These are phyloP conservation scores for Puccinia coronata DNA, from an alignment of 1,284 basidiomycete genomes.

Conservation along the genomic window DNA sequence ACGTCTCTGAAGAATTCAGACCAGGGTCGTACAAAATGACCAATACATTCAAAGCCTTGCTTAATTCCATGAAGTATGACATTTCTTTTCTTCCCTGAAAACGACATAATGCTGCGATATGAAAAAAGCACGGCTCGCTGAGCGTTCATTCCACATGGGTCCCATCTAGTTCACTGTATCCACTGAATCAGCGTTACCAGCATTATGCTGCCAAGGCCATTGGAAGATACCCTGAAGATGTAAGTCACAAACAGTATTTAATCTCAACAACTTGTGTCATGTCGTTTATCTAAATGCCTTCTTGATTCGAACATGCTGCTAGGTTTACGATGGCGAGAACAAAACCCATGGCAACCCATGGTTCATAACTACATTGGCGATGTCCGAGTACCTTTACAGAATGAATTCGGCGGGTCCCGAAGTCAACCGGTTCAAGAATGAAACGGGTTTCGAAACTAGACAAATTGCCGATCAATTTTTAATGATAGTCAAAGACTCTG, in stretches of 20 bases:
- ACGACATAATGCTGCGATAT: too few relatives aligned
- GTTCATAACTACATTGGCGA: constrained; percentile 52
- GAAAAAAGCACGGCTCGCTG: not conserved
- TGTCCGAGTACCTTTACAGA: constrained; percentile 51
- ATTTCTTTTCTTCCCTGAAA: not conserved
- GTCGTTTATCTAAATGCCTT: not conserved
- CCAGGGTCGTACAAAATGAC: constrained; percentile 19
- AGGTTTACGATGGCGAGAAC: constrained; percentile 52
- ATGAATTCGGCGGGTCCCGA: constrained; percentile 47
- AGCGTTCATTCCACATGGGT: not conserved
- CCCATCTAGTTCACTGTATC: constrained; percentile 10
- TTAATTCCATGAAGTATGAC: constrained; percentile 25
- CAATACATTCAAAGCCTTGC: constrained; percentile 26
- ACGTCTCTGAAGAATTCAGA: not conserved
- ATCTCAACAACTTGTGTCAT: not conserved
- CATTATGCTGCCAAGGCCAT: constrained; percentile 23
- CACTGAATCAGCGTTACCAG: constrained; percentile 34
- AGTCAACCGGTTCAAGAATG: constrained; percentile 52
- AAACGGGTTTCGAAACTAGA: constrained; percentile 42
- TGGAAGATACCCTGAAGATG: constrained; percentile 53
- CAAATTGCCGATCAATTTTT: constrained; percentile 28
- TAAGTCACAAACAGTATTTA: not conserved
- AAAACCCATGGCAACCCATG: constrained; percentile 52
- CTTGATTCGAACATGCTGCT: not conserved
- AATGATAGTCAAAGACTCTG: constrained; percentile 47